Percentiles rank a stretch among this genome's conserved stretches.
Conservation (phyloP, 2,329 filamentous ascomycete genomes). For the Neofusicoccum laricinum region DNA sequence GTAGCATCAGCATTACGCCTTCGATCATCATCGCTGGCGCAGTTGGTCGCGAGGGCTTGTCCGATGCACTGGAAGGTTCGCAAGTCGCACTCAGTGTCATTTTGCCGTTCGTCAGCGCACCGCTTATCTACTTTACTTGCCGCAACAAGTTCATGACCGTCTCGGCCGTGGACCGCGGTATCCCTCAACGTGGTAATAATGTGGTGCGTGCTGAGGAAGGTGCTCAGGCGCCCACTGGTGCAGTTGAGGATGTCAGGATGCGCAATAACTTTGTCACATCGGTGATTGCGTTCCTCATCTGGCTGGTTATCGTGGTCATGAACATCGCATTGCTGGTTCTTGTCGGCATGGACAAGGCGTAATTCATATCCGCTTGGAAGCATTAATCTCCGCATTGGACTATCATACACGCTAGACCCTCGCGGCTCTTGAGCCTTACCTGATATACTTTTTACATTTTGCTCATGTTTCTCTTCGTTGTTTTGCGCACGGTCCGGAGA, state of each 20-base stretch:
- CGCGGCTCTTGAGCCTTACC: neutral
- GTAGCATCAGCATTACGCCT: constrained; percentile 76
- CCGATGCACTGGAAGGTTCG: constrained; percentile 67
- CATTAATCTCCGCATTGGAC: too few species aligned
- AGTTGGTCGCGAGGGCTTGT: constrained; percentile 68
- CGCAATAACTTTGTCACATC: constrained; percentile 67
- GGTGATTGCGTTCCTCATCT: constrained; percentile 60
- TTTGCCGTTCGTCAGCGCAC: constrained; percentile 77
- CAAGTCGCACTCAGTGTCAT: constrained; percentile 79
- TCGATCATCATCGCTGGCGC: constrained; percentile 80
- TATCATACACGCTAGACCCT: neutral
- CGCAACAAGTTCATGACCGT: constrained; percentile 78
- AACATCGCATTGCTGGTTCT: constrained; percentile 75
- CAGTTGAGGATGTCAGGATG: constrained; percentile 55
- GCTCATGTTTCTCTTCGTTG: neutral
- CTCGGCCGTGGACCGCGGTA: constrained; percentile 23
- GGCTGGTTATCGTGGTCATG: constrained; percentile 73
- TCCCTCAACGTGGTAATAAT: neutral
- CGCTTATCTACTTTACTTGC: constrained; percentile 82
- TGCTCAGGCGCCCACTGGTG: constrained; percentile 18
- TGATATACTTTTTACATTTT: neutral
- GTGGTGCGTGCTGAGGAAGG: constrained; percentile 11
- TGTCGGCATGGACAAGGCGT: constrained; percentile 49
- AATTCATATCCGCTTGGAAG: neutral
- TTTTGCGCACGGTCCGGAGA: too few species aligned